These are phyloP conservation scores for Phyllostachys edulis DNA, from an alignment of 176 grass and related monocot genomes.

Conservation along the genomic window DNA sequence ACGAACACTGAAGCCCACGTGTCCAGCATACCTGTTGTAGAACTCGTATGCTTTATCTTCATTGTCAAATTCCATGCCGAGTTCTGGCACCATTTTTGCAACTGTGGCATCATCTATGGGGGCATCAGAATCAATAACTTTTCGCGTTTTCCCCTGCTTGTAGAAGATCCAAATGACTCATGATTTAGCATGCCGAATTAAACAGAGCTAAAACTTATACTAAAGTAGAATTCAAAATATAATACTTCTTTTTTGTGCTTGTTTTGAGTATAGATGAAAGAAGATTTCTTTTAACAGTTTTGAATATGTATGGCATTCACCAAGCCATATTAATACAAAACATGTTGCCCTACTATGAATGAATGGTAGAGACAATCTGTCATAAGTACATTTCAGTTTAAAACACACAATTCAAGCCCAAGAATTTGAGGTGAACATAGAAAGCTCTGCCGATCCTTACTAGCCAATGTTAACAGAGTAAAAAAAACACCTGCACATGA, in stretches of 20 bases:
- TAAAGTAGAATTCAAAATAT: neutral
- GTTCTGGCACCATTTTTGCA: conserved; percentile 61
- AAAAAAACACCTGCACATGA: neutral
- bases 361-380: neutral
- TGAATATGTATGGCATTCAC: neutral
- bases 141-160: conserved; percentile 80
- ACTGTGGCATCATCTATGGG: conserved; percentile 49
- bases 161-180: neutral
- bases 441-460: neutral
- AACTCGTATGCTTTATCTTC: conserved; percentile 88
- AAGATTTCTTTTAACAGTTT: neutral
- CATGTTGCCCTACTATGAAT: neutral
- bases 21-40: conserved; percentile 89
- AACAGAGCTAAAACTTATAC: conserved; percentile 11
- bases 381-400: neutral
- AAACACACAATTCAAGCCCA: neutral
- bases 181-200: conserved; percentile 10
- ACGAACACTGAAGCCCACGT: conserved; percentile 81
- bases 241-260: neutral
- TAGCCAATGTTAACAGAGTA: neutral
- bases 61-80: conserved; percentile 78
- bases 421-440: neutral
- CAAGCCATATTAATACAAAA: conserved; percentile 12
- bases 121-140: conserved; percentile 68
- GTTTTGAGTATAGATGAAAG: neutral